Base-by-base conservation (phyloP, 257 asterid genomes). In the Apocynum venetum region DNA sequence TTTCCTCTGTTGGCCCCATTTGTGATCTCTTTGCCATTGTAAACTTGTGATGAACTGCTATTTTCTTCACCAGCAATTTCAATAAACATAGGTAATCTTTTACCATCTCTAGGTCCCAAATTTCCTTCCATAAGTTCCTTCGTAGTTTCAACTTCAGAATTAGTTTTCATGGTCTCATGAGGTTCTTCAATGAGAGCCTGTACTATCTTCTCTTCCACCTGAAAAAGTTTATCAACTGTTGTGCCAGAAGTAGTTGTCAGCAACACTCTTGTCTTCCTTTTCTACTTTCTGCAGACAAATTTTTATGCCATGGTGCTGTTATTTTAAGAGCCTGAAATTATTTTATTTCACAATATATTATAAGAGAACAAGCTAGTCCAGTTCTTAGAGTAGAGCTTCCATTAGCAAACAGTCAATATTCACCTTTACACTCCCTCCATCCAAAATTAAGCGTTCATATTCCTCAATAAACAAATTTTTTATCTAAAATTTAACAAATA, bases 61-160 rank as follows among this genome's bases (percentile, higher is more conserved):
- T 40, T 73, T 74, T 82, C 68, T 75, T 78, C 80, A 55, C 31
- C 49, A 49, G 74, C 20, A 72, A 56, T 79, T 15, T 77, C 79
- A 61, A 41, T 59, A 78, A 59, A 77, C 17, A 55, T 65, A 41
- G 80, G 73, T 72, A 73, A 63, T 78, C 31, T 25, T 25, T 78
- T 66, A 48, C 59, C 63, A 14, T 73, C 74, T 43, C 40, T 43
- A 14, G 36, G 36, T 76, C 68, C 80, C 35, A 8, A 6, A 46
- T 53, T 77, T 41, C 78, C 83, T 66, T 73, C 72, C 10, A 55
- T 48, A 35, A 8, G 41, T 38, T 77, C 78, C 31, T 63, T 64
- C n/a, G 46, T n/a, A 8, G 46, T 70, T 61, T 31, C 78, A 7
- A 25, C 65, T 52, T 76, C 65, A 35, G 46, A 63, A 64, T 49